Conservation (phyloP, 768 basidiomycete species). For the Phylloporus sp. region DNA sequence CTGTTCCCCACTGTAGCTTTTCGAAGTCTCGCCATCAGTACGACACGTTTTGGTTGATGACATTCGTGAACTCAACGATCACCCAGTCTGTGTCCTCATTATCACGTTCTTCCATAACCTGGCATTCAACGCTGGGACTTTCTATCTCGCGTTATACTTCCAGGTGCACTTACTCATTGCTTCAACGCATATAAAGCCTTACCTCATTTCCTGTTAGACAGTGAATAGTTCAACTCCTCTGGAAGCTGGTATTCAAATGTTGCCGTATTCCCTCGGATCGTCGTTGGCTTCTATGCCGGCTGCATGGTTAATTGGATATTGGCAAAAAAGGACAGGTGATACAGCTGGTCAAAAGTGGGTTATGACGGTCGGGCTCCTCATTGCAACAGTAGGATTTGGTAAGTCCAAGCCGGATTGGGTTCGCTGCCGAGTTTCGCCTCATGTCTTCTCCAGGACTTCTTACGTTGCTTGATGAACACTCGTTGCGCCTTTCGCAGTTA, state of each 20-base stretch:
- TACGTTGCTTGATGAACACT: slow-evolving; percentile 52
- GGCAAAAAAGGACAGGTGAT: slow-evolving; percentile 51
- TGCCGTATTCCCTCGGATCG: slow-evolving; percentile 83
- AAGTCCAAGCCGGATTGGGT: slow-evolving; percentile 14
- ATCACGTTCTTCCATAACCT: slow-evolving; percentile 79
- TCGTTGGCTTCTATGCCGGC: slow-evolving; percentile 81
- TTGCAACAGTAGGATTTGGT: slow-evolving; percentile 76
- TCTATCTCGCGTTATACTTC: slow-evolving; percentile 78
- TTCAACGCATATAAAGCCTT: not conserved
- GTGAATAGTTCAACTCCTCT: slow-evolving; percentile 68
- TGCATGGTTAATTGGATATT: slow-evolving; percentile 75
- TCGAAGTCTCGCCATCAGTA: slow-evolving; percentile 55
- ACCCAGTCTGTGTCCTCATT: slow-evolving; percentile 56
- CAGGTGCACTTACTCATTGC: slow-evolving; percentile 46
- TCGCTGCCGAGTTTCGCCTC: not conserved
- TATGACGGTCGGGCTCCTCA: slow-evolving; percentile 56
- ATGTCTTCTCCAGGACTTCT: slow-evolving; percentile 52
- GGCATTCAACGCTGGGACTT: slow-evolving; percentile 79
- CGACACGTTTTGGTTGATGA: slow-evolving; percentile 19
- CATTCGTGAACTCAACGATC: slow-evolving; percentile 9
- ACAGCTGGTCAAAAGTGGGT: slow-evolving; percentile 63
- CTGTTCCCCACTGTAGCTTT: slow-evolving; percentile 67
- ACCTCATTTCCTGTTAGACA: slow-evolving; percentile 39
- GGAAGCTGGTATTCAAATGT: slow-evolving; percentile 64
- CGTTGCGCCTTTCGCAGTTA: slow-evolving; percentile 41